These are phyloP conservation scores for Pythium grandisporangium DNA, from an alignment of 352 stramenopile genomes.

Conservation along the genomic window DNA sequence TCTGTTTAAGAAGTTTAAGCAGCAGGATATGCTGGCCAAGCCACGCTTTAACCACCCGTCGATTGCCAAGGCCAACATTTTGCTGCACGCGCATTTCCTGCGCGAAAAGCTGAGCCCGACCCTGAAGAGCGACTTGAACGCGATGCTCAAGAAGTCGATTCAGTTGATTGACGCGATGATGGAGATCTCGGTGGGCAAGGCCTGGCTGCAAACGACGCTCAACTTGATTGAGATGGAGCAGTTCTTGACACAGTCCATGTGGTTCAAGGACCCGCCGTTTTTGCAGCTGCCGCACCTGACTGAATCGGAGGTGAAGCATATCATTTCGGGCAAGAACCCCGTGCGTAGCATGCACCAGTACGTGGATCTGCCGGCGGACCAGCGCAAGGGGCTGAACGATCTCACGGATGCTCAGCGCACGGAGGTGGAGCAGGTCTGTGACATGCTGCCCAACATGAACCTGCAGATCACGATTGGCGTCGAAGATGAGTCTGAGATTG, in stretches of 20 bases:
- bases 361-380: constrained; percentile 81
- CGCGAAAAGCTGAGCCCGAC: constrained; percentile 70
- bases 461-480: constrained; percentile 88
- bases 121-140: constrained; percentile 86
- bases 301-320: constrained; percentile 88
- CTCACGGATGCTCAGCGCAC: constrained; percentile 88
- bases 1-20: constrained; percentile 75
- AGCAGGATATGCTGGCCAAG: constrained; percentile 72
- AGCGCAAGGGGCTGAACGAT: constrained; percentile 90
- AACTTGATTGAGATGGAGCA: constrained; percentile 98
- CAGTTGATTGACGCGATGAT: constrained; percentile 98
- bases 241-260: constrained; percentile 95
- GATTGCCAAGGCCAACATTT: constrained; percentile 78
- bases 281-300: constrained; percentile 89
- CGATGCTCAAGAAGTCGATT: constrained; percentile 93
- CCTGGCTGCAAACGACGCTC: constrained; percentile 91
- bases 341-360: constrained; percentile 93
- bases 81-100: constrained; percentile 95
- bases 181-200: constrained; percentile 94
- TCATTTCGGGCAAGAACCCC: constrained; percentile 87
- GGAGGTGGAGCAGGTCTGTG: constrained; percentile 90
- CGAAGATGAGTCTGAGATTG: constrained; percentile 91
- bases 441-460: constrained; percentile 94
- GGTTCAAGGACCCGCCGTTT: constrained; percentile 88
- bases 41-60: constrained; percentile 79